Base-by-base conservation (phyloP, 2,329 filamentous ascomycete species). In the Nigrospora sphaerica region DNA sequence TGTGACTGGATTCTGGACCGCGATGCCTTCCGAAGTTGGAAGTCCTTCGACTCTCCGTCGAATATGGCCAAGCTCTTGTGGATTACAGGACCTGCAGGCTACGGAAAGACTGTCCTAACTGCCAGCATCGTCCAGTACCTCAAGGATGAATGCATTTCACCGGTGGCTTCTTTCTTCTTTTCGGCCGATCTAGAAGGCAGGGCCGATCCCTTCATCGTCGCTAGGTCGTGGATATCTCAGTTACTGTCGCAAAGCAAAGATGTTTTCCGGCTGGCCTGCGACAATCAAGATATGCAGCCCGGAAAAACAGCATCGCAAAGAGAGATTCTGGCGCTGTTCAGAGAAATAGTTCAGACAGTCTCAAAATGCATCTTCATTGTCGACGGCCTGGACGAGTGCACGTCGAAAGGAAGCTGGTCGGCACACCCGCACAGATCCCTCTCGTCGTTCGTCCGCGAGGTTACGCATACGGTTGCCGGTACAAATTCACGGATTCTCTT, bases 21-120 rank as follows among this genome's bases (percentile, higher is more conserved):
- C 7, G 23, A 28, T 28, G 23, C 23, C 23, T 28, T 28, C 23
- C 23, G 23, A 9, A 28, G 23, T 9, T 28, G 23, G 23, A 28
- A 28, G 7, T 28, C 7, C 23, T 9, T 28, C 23, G 7, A 28
- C 23, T 44, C 39, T 16, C 19, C 40, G 13, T 14, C 35, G 2
- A 32, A 23, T 2, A 13, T 34, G 6, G 14, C 52, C 1, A 56
- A 53, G 11, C 0, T 64, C 2, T 47, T 67, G 0, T 68, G 65
- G 64, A 55, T 66, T 12, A 50, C 61, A 33, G 62, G 61, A 2
- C 55, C 53, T 19, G 46, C 58, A 23, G 59, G 63, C 0, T 65
- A 60, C 14, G 63, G 63, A 2, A 68, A 68, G 46, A 68, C 64
- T 0, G 37, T 66, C 1, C 48, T 66, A 0, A 61, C 60, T 44